Percentiles rank a stretch among this genome's conserved stretches.
These are phyloP conservation scores for Tetracladium setigerum DNA, from an alignment of 495 filamentous ascomycete species.

Conservation along the genomic window DNA sequence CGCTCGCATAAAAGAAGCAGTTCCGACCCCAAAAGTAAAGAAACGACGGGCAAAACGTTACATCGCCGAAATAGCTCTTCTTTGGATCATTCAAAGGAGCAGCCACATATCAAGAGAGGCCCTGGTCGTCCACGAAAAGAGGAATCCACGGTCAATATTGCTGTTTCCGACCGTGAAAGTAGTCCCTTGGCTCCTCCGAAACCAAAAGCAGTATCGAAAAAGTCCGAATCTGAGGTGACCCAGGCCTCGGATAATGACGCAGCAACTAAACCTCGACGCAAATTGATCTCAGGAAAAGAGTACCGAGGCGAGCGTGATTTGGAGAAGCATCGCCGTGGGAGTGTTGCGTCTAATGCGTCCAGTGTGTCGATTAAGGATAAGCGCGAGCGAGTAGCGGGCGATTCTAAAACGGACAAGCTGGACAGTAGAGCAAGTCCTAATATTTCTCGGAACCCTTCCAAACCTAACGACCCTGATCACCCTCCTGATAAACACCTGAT, in stretches of 20 bases:
- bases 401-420: conserved; percentile 13
- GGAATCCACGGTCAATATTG: conserved; percentile 26
- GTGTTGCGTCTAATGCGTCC: conserved; percentile 39
- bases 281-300: conserved; percentile 52
- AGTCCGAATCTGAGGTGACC: conserved; percentile 38
- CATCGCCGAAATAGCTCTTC: conserved; percentile 17
- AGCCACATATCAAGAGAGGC: conserved; percentile 31
- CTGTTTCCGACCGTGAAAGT: conserved; percentile 44
- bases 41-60: conserved; percentile 7
- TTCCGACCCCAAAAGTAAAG: conserved; percentile 37
- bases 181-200: conserved; percentile 36
- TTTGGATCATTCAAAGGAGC: conserved; percentile 17
- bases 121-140: conserved; percentile 42
- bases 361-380: conserved; percentile 20
- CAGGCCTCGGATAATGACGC: conserved; percentile 44
- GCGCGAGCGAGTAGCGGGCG: conserved; percentile 5
- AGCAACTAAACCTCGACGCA: conserved; percentile 46
- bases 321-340: conserved; percentile 43
- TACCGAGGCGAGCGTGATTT: conserved; percentile 47
- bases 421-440: conserved; percentile 14
- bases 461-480: conserved; percentile 27
- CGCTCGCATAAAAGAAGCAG: conserved; percentile 37
- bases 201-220: conserved; percentile 21
- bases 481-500: conserved; percentile 8
- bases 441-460: conserved; percentile 20